Conservation (phyloP, 2,329 filamentous ascomycete genomes). For the Sporothrix protearum region DNA sequence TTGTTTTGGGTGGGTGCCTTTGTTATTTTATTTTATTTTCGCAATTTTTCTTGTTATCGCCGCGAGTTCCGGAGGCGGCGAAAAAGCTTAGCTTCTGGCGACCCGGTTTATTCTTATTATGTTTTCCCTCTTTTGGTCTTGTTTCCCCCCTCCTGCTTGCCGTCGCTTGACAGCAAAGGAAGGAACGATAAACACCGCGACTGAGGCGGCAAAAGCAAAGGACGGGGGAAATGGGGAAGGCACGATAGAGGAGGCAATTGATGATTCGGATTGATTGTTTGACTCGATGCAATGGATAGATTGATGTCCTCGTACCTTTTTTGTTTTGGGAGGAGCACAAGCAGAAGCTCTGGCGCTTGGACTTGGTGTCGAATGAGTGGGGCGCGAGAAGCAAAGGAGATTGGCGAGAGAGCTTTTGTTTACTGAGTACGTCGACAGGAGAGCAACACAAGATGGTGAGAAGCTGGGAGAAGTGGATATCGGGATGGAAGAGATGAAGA, state of each 20-base stretch:
- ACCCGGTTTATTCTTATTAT: slow-evolving; percentile 22
- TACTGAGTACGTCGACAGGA: neutral
- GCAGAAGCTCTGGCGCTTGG: slow-evolving; percentile 20
- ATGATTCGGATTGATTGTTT: neutral
- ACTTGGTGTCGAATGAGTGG: slow-evolving; percentile 21
- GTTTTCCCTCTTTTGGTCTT: neutral
- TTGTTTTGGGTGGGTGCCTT: slow-evolving; percentile 18
- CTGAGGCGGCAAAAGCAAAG: neutral
- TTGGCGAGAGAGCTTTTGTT: slow-evolving; percentile 19
- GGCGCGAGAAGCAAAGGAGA: slow-evolving; percentile 16
- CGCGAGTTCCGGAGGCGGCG: slow-evolving; percentile 26
- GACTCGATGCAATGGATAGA: neutral
- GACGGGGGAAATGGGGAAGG: neutral
- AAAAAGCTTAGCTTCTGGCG: slow-evolving; percentile 27
- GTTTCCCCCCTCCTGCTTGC: neutral
- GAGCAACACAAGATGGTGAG: slow-evolving; percentile 23
- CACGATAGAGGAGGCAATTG: slow-evolving; percentile 1
- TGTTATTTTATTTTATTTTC: slow-evolving; percentile 22
- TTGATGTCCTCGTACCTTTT: neutral
- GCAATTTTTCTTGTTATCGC: slow-evolving; percentile 27
- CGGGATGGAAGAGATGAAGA: neutral
- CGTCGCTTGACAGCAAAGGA: slow-evolving; percentile 18
- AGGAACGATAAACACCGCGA: neutral
- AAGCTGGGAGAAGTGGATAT: slow-evolving; percentile 3
- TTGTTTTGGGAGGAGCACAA: neutral